These are phyloP conservation scores for Penicillium expansum DNA, from an alignment of 2,329 filamentous ascomycete species.

Conservation along the genomic window DNA sequence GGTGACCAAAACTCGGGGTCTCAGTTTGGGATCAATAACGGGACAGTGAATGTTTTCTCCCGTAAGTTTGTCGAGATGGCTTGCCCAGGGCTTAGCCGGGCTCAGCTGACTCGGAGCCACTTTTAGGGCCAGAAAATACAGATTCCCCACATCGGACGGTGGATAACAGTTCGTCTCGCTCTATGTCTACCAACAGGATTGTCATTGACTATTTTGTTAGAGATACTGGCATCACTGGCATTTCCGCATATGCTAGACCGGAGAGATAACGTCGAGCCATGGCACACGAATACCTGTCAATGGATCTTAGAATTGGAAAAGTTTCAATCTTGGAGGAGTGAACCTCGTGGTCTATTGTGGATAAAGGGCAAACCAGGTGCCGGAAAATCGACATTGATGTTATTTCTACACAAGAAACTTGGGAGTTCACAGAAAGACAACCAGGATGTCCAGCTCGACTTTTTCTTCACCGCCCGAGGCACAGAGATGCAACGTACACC, in stretches of 20 bases:
- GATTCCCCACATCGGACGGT: too few species aligned
- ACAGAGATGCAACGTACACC: slow-evolving; percentile 14
- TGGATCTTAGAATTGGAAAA: slow-evolving; percentile 16
- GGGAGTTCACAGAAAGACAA: neutral
- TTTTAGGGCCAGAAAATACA: too few species aligned
- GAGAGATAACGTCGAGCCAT: slow-evolving; percentile 3
- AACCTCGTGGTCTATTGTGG: slow-evolving; percentile 15
- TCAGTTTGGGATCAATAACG: too few species aligned
- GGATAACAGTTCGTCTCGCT: too few species aligned
- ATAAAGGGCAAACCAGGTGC: slow-evolving; percentile 25
- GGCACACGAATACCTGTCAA: slow-evolving; percentile 9
- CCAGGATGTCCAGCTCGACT: slow-evolving; percentile 8
- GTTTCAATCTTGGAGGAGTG: slow-evolving; percentile 8
- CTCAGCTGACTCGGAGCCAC: too few species aligned
- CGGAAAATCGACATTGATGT: slow-evolving; percentile 24
- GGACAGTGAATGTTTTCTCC: too few species aligned
- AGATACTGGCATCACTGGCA: slow-evolving; percentile 11
- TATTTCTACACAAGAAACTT: slow-evolving; percentile 14
- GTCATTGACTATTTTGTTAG: too few species aligned
- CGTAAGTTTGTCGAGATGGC: too few species aligned
- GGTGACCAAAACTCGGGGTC: too few species aligned
- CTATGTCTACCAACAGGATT: too few species aligned
- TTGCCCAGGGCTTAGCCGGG: too few species aligned
- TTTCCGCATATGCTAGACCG: slow-evolving; percentile 14
- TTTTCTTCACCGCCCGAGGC: slow-evolving; percentile 19